Conservation (phyloP, 2,329 filamentous ascomycete species). For the Erysiphe pulchra region DNA sequence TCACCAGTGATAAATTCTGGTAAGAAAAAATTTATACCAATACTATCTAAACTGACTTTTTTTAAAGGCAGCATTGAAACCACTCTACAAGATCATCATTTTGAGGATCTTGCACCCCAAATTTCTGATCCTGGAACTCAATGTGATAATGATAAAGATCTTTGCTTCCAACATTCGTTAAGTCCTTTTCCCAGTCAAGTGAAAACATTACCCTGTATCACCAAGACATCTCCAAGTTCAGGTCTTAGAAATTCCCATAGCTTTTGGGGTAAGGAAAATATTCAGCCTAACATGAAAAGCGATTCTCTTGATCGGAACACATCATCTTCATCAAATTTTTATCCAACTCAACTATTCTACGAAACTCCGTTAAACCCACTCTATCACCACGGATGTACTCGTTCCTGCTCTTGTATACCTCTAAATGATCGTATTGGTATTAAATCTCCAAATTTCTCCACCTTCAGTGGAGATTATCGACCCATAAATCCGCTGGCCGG, state of each 20-base stretch:
- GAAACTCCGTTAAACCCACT: constrained; percentile 10
- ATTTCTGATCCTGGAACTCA: neutral
- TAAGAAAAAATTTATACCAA: constrained; percentile 1
- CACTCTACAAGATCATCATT: constrained; percentile 12
- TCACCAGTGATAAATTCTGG: constrained; percentile 10
- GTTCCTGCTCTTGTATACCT: constrained; percentile 4
- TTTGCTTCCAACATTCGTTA: constrained; percentile 9
- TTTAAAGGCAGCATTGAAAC: constrained; percentile 10
- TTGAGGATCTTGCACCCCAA: constrained; percentile 1
- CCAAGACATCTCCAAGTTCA: constrained; percentile 8
- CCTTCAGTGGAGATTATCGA: neutral
- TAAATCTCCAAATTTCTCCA: neutral
- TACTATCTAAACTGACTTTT: neutral
- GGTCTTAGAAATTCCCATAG: constrained; percentile 2
- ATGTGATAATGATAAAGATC: constrained; percentile 4
- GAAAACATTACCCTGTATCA: constrained; percentile 1
- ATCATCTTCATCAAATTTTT: constrained; percentile 6
- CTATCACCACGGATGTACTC: constrained; percentile 7
- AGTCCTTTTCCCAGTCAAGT: constrained; percentile 3
- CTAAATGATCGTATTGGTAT: neutral
- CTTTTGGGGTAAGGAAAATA: constrained; percentile 9
- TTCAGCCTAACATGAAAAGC: constrained; percentile 2
- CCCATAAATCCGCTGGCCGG: constrained; percentile 1
- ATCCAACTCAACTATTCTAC: constrained; percentile 9
- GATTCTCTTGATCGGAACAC: constrained; percentile 5